Conservation (phyloP, 2,329 filamentous ascomycete genomes). For the Fusarium sulawesiense region DNA sequence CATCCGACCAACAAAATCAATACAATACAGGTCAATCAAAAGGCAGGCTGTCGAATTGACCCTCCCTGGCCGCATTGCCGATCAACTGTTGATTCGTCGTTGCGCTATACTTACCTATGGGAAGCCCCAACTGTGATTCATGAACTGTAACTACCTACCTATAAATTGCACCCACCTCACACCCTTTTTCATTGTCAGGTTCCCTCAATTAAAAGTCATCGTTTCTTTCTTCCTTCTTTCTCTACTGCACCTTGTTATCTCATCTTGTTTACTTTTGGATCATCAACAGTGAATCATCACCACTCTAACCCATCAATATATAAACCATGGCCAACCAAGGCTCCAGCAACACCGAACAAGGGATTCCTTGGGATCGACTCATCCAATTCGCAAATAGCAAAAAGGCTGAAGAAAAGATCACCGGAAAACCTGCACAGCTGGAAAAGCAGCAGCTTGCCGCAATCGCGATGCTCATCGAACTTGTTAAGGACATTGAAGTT, state of each 20-base stretch:
- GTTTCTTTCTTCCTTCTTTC: background rate
- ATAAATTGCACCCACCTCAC: constrained; percentile 6
- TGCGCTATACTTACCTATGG: constrained; percentile 3
- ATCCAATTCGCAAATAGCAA: constrained; percentile 34
- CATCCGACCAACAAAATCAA: background rate
- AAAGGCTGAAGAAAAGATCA: constrained; percentile 26
- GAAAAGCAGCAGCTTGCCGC: constrained; percentile 54
- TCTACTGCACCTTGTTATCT: background rate
- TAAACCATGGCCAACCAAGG: constrained; percentile 5
- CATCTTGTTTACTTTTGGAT: background rate
- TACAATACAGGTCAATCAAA: background rate
- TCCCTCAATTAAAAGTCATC: background rate
- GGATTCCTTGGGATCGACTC: constrained; percentile 35
- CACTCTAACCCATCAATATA: background rate
- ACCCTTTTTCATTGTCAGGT: background rate
- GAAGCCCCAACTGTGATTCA: constrained; percentile 1
- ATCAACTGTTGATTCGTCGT: constrained; percentile 21
- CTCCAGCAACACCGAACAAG: background rate
- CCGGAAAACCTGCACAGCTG: constrained; percentile 51
- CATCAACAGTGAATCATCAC: background rate
- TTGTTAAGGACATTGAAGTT: constrained; percentile 45
- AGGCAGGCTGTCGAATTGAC: background rate
- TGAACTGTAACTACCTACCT: background rate
- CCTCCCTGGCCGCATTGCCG: background rate
- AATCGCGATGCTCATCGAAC: constrained; percentile 54